Base-by-base conservation (phyloP, 2,329 filamentous ascomycete species). In the Colletotrichum horii region DNA sequence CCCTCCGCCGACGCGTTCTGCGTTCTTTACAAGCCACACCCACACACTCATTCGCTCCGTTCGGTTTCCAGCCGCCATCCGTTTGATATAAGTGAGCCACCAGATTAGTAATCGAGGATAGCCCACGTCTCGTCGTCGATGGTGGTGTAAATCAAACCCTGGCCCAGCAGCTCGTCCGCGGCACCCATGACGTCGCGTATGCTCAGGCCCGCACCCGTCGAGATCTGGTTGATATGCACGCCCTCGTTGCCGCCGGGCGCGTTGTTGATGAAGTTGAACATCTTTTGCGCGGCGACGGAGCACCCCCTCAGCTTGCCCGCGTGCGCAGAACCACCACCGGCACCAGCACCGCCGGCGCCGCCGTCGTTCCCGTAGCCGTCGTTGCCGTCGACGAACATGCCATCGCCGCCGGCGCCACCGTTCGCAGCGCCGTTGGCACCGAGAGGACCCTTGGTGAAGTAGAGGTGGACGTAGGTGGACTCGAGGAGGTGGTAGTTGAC, bases 81-180 rank as follows among this genome's bases (percentile, higher is more conserved):
- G 32, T 28, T 28, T 34, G 32, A 19, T 36, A 34, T 22, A 22
- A 14, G 43, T 9, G 12, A 52, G 43, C 34, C 34, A 43, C n/a
- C 34, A 26, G 61, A 66, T 65, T 78, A 93, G 77, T 89, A 91
- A 75, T 97, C 95, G 76, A 98, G 87, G 77, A 98, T 88, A 58
- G 95, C 95, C 93, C 95, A 98, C 1, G 96, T 98, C 84, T 95
- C 91, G 81, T 98, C 96, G 85, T 98, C 96, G 8, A 98, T 90
- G 12, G 97, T 99, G 32, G 95, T 95, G 86, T 95, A 99, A 78
- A 98, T 95, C 79, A 95, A 82, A 34, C 96, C 95, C 71, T 91
- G 86, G 3, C 88, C 88, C 58, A 95, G 84, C 81, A 99, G 85
- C 85, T 98, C 96, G 80, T 98, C 95, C 12, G 94, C 92, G n/a